Evolutionary conservation across 2,329 filamentous ascomycete genomes (phyloP), one percentile per base, ranked within the genome.

Genomic region (Cladobotryum protrusum): DNA sequence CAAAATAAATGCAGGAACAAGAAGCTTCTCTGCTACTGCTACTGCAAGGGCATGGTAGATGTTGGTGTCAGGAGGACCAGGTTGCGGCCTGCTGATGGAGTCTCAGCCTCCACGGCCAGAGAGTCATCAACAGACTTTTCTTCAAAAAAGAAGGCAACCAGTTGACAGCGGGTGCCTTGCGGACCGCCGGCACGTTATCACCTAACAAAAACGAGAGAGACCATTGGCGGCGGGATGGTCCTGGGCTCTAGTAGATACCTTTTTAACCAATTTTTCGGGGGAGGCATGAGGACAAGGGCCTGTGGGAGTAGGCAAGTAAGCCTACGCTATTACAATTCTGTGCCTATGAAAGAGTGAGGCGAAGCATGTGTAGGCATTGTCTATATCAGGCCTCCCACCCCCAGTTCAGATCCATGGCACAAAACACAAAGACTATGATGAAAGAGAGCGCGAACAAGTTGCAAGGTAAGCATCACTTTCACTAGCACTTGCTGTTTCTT

Each of bases 81-180:
- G 54, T 49, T 52, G 53, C 57, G 61, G 61, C 67, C 69, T 70
- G 68, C 68, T 71, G 67, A 71, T 69, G 61, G 62, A 46, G 61
- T 64, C 67, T 69, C 66, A 71, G 68, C 67, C 67, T 72, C 66
- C 48, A 45, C 43, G 47, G 44, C 32, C 29, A 29, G 35, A 19
- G 45, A 51, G 52, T 48, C 45, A 48, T 48, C 34, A 18, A 53
- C 43, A 43, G 41, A 40, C 43, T 49, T 37, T 37, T 45, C 29
- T 20, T 45, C 40, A 37, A 7, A 29, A 32, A 19, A 35, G 24
- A 19, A 35, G 43, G 43, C 15, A 39, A 18, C 42, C 29, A 41
- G 34, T 48, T 47, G 50, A 48, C 50, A 34, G 42, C 48, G 50
- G 50, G 50, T 53, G 50, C 50, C 50, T 53, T 50, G 50, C 50